Evolutionary conservation across 129 eudicot genomes (phyloP).

Genomic region (Glebionis coronaria): DNA sequence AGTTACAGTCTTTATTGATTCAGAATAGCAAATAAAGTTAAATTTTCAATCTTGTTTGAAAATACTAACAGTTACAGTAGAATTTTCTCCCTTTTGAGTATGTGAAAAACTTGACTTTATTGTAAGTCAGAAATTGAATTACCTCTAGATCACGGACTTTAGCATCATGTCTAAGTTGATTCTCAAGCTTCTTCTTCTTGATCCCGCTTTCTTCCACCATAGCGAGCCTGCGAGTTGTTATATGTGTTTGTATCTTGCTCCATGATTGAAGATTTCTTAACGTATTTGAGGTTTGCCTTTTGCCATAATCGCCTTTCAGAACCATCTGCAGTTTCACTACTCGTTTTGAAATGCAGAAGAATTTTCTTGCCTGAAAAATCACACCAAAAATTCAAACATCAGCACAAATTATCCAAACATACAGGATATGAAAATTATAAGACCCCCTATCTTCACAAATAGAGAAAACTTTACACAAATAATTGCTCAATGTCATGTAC

Average conservation of each 20-base stretch:
- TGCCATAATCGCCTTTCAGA: slow-evolving; percentile 46
- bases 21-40: not conserved
- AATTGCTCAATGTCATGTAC: slow-evolving; percentile 15
- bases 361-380: slow-evolving; percentile 65
- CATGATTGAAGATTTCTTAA: slow-evolving; percentile 82
- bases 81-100: not conserved
- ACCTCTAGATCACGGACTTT: slow-evolving; percentile 73
- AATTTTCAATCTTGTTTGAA: not conserved
- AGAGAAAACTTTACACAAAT: not conserved
- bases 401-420: slow-evolving; percentile 2
- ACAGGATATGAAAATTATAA: not conserved
- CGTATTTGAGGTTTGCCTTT: slow-evolving; percentile 64
- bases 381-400: slow-evolving; percentile 11
- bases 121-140: slow-evolving; percentile 11
- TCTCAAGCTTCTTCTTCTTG: slow-evolving; percentile 79
- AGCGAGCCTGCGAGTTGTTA: slow-evolving; percentile 56
- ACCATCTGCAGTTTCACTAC: slow-evolving; percentile 47
- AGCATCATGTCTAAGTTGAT: slow-evolving; percentile 75
- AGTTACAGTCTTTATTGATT: not conserved
- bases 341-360: slow-evolving; percentile 44
- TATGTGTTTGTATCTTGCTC: slow-evolving; percentile 70
- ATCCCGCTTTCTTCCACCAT: slow-evolving; percentile 76
- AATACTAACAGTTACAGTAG: not conserved
- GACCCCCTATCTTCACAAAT: not conserved
- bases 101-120: slow-evolving; percentile 5